Percentiles rank a stretch among this genome's conserved stretches.
Evolutionary conservation across 2,329 filamentous ascomycete genomes (phyloP).

Genomic region (Exophiala bonariae): DNA sequence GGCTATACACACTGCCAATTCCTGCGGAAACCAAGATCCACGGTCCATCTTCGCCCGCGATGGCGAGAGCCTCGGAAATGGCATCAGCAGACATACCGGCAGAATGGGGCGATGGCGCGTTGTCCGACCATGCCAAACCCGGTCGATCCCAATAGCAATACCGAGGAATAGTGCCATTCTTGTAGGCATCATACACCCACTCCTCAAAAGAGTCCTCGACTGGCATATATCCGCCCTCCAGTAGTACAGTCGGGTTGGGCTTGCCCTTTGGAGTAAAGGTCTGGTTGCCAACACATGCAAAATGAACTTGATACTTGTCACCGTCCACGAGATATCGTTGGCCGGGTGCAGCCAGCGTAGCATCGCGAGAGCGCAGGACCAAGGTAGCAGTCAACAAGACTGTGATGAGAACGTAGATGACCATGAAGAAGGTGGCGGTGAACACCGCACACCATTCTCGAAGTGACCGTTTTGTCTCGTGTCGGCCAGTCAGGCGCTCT

Average conservation of each 20-base stretch:
- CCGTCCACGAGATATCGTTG: constrained; percentile 77
- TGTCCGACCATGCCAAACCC: constrained; percentile 84
- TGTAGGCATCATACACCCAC: constrained; percentile 72
- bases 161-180: constrained; percentile 77
- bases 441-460: constrained; percentile 83
- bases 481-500: constrained; percentile 82
- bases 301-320: constrained; percentile 81
- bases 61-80: constrained; percentile 79
- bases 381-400: constrained; percentile 78
- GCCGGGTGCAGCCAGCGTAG: constrained; percentile 71
- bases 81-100: constrained; percentile 91
- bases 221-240: constrained; percentile 80
- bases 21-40: constrained; percentile 88
- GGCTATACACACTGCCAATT: constrained; percentile 82
- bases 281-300: constrained; percentile 77
- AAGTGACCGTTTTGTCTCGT: constrained; percentile 79
- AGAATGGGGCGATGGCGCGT: constrained; percentile 88
- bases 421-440: constrained; percentile 69
- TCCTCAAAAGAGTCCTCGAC: constrained; percentile 77
- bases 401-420: constrained; percentile 64
- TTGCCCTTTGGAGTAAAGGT: constrained; percentile 56
- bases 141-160: constrained; percentile 97
- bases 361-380: constrained; percentile 76
- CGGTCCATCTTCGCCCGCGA: constrained; percentile 78
- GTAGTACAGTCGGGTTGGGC: constrained; percentile 73